A percentile compares a stretch with the other conserved stretches of the same genome.
Evolutionary conservation across 2,329 filamentous ascomycete genomes (phyloP).

Genomic region (Cladosporium sp.): DNA sequence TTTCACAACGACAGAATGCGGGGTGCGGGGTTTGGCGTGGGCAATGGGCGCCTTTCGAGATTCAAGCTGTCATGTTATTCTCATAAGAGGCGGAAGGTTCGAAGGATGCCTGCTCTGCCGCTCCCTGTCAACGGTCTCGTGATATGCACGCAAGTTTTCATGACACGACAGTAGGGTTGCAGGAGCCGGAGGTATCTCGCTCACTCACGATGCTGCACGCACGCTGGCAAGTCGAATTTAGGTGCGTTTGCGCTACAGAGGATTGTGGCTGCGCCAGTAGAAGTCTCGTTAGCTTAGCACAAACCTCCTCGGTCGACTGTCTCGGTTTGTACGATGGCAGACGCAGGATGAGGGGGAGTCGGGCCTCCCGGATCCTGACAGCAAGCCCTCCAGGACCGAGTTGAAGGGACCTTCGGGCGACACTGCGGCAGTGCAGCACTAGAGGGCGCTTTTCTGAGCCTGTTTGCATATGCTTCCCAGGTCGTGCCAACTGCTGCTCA

Average conservation of each 20-base stretch:
- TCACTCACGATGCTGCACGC: neutral
- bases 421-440: neutral
- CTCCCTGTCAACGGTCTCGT: neutral
- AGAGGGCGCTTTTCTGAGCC: no score
- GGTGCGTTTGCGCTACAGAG: neutral
- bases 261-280: slow-evolving; percentile 2
- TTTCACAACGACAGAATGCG: neutral
- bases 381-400: neutral
- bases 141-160: neutral
- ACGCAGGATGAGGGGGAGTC: neutral
- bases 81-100: neutral
- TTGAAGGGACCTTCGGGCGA: neutral
- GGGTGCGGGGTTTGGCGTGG: slow-evolving; percentile 4
- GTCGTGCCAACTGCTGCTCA: neutral
- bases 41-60: neutral
- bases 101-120: neutral
- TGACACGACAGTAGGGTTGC: neutral
- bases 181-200: neutral
- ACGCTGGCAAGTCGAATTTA: neutral
- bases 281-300: slow-evolving; percentile 4
- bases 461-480: neutral
- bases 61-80: slow-evolving; percentile 8
- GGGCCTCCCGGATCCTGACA: neutral
- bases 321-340: neutral
- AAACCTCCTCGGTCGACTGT: slow-evolving; percentile 8